Evolutionary conservation across 805 yeast genomes (phyloP).

Genomic region (Candida nitratophila): DNA sequence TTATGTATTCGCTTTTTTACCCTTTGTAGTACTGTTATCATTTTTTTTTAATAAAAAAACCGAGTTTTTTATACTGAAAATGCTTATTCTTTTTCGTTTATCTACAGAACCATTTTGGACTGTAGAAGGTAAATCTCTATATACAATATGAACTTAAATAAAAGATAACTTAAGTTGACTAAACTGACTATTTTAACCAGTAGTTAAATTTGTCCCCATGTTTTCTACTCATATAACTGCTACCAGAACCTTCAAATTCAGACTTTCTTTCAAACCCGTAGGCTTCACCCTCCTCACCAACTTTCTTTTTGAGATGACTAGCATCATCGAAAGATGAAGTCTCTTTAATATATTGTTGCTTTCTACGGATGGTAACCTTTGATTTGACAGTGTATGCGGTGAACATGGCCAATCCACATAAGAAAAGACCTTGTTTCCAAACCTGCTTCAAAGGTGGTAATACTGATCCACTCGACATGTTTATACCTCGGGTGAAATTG

Average conservation of each 20-base stretch:
- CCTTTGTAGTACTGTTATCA: neutral
- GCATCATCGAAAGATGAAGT: conserved; percentile 22
- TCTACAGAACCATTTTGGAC: too few species aligned
- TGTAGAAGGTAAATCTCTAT: too few species aligned
- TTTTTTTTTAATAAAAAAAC: neutral
- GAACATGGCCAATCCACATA: conserved; percentile 21
- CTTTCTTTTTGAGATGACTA: conserved; percentile 12
- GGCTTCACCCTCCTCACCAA: conserved; percentile 9
- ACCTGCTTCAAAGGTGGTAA: conserved; percentile 2
- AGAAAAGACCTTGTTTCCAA: conserved; percentile 23
- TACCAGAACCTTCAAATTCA: conserved; percentile 63
- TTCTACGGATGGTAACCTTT: conserved; percentile 28
- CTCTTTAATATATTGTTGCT: conserved; percentile 27
- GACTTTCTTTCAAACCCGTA: conserved; percentile 43
- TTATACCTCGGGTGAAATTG: too few species aligned
- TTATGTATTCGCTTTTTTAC: neutral
- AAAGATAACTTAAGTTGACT: too few species aligned
- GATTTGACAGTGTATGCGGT: conserved; percentile 28
- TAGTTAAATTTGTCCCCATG: conserved; percentile 28
- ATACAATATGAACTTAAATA: too few species aligned
- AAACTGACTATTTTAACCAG: conserved; percentile 8
- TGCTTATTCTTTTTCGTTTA: too few species aligned
- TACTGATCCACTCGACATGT: conserved; percentile 60
- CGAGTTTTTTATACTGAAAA: too few species aligned
- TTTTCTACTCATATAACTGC: conserved; percentile 43